A percentile compares a stretch with the other conserved stretches of the same genome.
Evolutionary conservation across 1,284 basidiomycete genomes (phyloP).

Genomic region (Melampsora medusae): DNA sequence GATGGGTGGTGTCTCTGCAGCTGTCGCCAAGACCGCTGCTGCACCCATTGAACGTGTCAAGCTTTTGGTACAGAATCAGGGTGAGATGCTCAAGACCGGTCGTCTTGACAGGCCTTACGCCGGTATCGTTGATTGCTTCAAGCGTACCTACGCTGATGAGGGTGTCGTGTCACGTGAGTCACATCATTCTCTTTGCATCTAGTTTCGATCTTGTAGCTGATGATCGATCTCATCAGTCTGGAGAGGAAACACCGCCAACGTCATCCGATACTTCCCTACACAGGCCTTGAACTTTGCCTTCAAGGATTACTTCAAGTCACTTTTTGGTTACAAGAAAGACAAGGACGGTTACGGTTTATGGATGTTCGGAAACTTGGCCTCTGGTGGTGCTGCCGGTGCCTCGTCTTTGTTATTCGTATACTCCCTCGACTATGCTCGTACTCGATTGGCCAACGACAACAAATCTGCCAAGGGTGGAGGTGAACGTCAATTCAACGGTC

Average conservation of each 20-base stretch:
- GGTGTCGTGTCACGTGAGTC: slow-evolving; percentile 68
- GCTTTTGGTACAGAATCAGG: slow-evolving; percentile 93
- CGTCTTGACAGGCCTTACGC: slow-evolving; percentile 66
- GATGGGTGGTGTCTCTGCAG: slow-evolving; percentile 77
- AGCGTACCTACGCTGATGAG: slow-evolving; percentile 83
- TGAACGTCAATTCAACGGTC: slow-evolving; percentile 86
- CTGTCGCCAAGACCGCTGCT: slow-evolving; percentile 94
- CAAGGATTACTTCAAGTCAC: slow-evolving; percentile 91
- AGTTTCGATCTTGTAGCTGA: neutral
- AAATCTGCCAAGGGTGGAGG: slow-evolving; percentile 82
- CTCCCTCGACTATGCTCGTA: slow-evolving; percentile 95
- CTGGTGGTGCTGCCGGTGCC: slow-evolving; percentile 95
- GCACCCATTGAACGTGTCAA: slow-evolving; percentile 99
- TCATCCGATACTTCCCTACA: slow-evolving; percentile 96
- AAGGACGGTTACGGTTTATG: slow-evolving; percentile 53
- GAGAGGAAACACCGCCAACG: slow-evolving; percentile 96
- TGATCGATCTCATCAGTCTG: slow-evolving; percentile 61
- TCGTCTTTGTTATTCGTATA: slow-evolving; percentile 95
- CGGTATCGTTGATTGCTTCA: slow-evolving; percentile 83
- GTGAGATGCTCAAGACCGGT: slow-evolving; percentile 56
- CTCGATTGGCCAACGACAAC: slow-evolving; percentile 93
- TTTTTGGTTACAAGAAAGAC: slow-evolving; percentile 70
- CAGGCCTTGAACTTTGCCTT: slow-evolving; percentile 88
- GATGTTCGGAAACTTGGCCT: slow-evolving; percentile 71
- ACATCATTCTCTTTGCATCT: neutral